Conservation (phyloP, 192 early-diverging fungal genomes). For the Phycomyces nitens region DNA sequence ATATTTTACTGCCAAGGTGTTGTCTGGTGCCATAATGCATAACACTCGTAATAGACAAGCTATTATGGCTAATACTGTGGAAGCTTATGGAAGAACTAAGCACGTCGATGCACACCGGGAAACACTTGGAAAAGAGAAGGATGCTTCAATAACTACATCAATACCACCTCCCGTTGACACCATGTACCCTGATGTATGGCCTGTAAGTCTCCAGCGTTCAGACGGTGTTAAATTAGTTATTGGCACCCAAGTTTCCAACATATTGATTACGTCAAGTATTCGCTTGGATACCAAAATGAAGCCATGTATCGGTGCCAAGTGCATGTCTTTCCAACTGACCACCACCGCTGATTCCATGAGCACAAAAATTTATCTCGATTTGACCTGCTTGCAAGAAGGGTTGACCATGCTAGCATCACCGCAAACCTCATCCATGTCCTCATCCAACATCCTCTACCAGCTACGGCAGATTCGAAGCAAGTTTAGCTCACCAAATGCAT, state of each 20-base stretch:
- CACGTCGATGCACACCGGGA: conserved; percentile 21
- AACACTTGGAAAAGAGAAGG: conserved; percentile 14
- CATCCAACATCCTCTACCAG: conserved; percentile 8
- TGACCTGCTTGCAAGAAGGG: conserved; percentile 17
- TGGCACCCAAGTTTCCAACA: conserved; percentile 25
- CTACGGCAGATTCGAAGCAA: conserved; percentile 27
- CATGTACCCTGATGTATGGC: conserved; percentile 26
- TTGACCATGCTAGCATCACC: background rate
- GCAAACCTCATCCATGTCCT: conserved; percentile 1
- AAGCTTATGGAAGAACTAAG: conserved; percentile 25
- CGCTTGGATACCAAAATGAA: conserved; percentile 18
- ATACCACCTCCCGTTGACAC: conserved; percentile 8
- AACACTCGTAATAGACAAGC: conserved; percentile 21
- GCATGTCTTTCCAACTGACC: conserved; percentile 1
- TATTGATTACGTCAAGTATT: conserved; percentile 25
- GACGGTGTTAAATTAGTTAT: conserved; percentile 23
- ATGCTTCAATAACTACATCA: conserved; percentile 13
- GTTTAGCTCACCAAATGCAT: too few relatives aligned
- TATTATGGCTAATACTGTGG: conserved; percentile 22
- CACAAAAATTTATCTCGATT: conserved; percentile 23
- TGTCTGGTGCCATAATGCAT: conserved; percentile 20
- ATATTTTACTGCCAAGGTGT: conserved; percentile 19
- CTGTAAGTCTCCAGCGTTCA: background rate
- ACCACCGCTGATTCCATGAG: conserved; percentile 12
- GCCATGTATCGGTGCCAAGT: conserved; percentile 14